Base-by-base conservation (phyloP, 2,329 filamentous ascomycete species). In the Zymoseptoria tritici region DNA sequence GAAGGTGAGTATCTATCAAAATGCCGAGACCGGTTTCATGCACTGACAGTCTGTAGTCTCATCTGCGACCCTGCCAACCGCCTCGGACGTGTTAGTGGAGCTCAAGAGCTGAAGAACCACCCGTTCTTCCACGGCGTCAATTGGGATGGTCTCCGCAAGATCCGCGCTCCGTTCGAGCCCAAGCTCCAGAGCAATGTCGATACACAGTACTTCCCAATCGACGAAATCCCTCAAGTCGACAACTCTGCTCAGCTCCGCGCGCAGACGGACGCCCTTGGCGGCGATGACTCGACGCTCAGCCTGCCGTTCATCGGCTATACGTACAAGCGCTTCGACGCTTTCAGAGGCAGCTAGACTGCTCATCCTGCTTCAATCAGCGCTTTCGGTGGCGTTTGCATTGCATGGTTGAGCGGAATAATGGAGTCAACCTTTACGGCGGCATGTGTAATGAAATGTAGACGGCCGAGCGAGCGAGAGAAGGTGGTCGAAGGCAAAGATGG, bases 161-260 rank as follows among this genome's bases (percentile, higher is more conserved):
- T 99, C 71, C 88, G 92, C 46, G 94, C 94, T 60, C 94, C 94
- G 0, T 99, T 99, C 73, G 93, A 97, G 78, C 94, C 94, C 2
- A 91, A 91, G 71, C 81, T 99, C 65, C 89, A 89, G 62, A 96
- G 91, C 64, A 94, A 94, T 75, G 89, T 96, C 70, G 94, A 99
- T 73, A 96, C 94, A 20, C 93, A 92, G 53, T 97, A 99, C 81
- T 99, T 99, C 85, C 94, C 94, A 9, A 97, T 91, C 56, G 94
- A 99, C 72, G 94, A 99, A 76, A 97, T 99, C 72, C 91, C 96
- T 69, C 93, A 97, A 79, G 93, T 91, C 58, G 92, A 97, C 75
- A 96, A 91, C 65, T 91, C 89, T 58, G 94, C 91, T 22, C 83
- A 90, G 66, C 83, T 96, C 70, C 89, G 91, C 73, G 90, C 90